Evolutionary conservation across 768 basidiomycete species (phyloP).

Genomic region (Naganishia antarctica): DNA sequence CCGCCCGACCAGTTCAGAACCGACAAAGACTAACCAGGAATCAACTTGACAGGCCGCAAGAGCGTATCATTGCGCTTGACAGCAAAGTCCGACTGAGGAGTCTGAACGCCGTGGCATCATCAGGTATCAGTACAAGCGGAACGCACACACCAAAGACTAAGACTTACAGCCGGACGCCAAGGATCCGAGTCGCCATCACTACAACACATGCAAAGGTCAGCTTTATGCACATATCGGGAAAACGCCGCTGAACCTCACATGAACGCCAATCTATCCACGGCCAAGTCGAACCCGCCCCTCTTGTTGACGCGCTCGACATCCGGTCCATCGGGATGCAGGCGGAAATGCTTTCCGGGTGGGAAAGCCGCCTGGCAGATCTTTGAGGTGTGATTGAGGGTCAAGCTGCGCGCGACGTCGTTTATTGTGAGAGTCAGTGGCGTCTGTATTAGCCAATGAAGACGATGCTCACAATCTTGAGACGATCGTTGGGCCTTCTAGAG

Average conservation of each 20-base stretch:
- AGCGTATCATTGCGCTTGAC: slow-evolving; percentile 65
- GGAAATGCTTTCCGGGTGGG: slow-evolving; percentile 67
- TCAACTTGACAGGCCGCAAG: slow-evolving; percentile 75
- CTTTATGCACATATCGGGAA: slow-evolving; percentile 51
- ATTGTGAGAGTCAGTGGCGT: background rate
- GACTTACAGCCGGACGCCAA: slow-evolving; percentile 66
- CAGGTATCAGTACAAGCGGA: no score
- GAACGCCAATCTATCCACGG: slow-evolving; percentile 74
- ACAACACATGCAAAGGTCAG: background rate
- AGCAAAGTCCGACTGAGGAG: slow-evolving; percentile 52
- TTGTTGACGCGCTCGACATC: slow-evolving; percentile 77
- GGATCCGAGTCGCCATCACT: slow-evolving; percentile 59
- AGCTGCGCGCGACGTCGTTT: slow-evolving; percentile 14
- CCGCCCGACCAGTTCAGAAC: background rate
- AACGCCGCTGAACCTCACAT: slow-evolving; percentile 66
- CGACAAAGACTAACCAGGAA: slow-evolving; percentile 60
- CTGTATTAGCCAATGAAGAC: no score
- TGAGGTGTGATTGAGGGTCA: slow-evolving; percentile 67
- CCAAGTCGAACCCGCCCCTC: slow-evolving; percentile 77
- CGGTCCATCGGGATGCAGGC: slow-evolving; percentile 62
- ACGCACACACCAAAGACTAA: slow-evolving; percentile 26
- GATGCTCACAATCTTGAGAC: slow-evolving; percentile 57
- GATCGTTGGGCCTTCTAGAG: slow-evolving; percentile 66
- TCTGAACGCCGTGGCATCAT: slow-evolving; percentile 28
- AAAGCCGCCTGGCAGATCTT: slow-evolving; percentile 64